Base-by-base conservation (phyloP, 108 stramenopile genomes). In the Seminavis robusta region DNA sequence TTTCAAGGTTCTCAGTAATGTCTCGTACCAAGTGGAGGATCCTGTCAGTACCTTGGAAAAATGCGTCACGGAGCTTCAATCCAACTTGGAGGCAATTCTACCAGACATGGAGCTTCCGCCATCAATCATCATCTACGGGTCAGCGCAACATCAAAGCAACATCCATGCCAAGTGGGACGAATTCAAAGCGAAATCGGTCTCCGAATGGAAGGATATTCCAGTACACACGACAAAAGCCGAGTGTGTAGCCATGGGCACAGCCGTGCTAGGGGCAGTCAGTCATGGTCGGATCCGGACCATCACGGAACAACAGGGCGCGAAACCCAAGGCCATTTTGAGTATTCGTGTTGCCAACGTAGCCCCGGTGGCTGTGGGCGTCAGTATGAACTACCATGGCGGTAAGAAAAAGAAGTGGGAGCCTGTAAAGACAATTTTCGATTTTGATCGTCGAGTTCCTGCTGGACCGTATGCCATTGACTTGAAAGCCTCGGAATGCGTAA, bases 391-490 rank as follows among this genome's bases (percentile, higher is more conserved):
- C 50, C 77, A 75, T 67, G 79, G 83, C 8, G 81, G 80, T 3
- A 20, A 63, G 3, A 28, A 56, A 21, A 52, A 66, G n/a, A 72
- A 71, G 36, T 88, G 86, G 86, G 72, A 67, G 11, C 77, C 74
- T 0, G 75, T 83, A 31, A 92, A 92, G 53, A 74, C 79, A 1
- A 73, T 92, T 19, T 92, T 92, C 64, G 91, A 92, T 37, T 92
- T 88, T 63, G 91, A 92, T 78, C 77, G 87, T 28, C 83, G 91
- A n/a, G 83, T 92, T 24, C 91, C 91, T 13, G 91, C 91, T 9
- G 91, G 91, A 28, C 91, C 91, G 5, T 88, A 86, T 47, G 56
- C 65, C 9, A 71, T 92, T 27, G 91, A 92, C 15, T 67, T 88
- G 24, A 74, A 63, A 4, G 91, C 91, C 7, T 83, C 86, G 1